Conservation (phyloP, 2,329 filamentous ascomycete species). For the Phoma sp. region DNA sequence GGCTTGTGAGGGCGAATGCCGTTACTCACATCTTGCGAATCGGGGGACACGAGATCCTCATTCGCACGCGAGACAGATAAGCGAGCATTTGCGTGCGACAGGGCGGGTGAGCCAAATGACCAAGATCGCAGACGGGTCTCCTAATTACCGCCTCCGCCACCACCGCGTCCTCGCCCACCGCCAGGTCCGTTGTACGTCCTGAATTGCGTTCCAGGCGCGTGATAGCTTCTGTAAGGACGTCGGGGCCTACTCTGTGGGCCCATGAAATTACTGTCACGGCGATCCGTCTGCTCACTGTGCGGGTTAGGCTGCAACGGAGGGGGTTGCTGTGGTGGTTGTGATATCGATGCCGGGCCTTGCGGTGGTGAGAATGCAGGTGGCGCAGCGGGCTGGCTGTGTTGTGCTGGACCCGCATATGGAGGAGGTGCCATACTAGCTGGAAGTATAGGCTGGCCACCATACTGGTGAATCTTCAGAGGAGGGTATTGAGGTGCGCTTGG, state of each 20-base stretch:
- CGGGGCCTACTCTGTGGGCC: slow-evolving; percentile 36
- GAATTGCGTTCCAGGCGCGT: slow-evolving; percentile 44
- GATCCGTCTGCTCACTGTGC: slow-evolving; percentile 31
- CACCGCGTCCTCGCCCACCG: slow-evolving; percentile 24
- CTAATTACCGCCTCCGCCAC: slow-evolving; percentile 35
- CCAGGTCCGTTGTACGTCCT: slow-evolving; percentile 41
- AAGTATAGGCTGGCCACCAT: slow-evolving; percentile 49
- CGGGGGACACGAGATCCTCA: too few relatives aligned
- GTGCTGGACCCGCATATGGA: slow-evolving; percentile 23
- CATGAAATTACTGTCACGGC: slow-evolving; percentile 21
- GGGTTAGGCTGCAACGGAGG: slow-evolving; percentile 17
- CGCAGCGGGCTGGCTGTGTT: slow-evolving; percentile 23
- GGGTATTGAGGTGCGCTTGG: slow-evolving; percentile 33
- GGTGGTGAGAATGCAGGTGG: slow-evolving; percentile 26
- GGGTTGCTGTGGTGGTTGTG: not conserved
- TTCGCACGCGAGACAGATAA: too few relatives aligned
- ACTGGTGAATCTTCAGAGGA: slow-evolving; percentile 47
- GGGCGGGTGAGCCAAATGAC: not conserved
- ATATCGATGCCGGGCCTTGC: slow-evolving; percentile 21
- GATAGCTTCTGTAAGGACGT: slow-evolving; percentile 40
- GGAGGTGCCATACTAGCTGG: slow-evolving; percentile 47
- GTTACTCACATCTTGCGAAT: too few relatives aligned
- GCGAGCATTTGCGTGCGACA: too few relatives aligned
- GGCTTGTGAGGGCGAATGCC: not conserved
- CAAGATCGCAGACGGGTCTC: not conserved